Conservation (phyloP, 2,329 filamentous ascomycete genomes). For the Fusarium sp. region DNA sequence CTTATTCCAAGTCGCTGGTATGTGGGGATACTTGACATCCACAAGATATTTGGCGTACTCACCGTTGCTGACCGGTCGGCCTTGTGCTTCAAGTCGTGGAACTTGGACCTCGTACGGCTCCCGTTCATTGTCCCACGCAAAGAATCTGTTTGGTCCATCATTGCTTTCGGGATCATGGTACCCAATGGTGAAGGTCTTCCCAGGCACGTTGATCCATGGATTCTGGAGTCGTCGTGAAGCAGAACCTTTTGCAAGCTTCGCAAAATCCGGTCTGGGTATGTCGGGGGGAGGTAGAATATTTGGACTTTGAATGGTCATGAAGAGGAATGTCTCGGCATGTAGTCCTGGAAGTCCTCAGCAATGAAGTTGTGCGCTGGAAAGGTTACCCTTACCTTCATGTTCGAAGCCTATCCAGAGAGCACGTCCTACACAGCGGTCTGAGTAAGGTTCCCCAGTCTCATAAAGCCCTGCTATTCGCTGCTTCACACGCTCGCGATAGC, state of each 20-base stretch:
- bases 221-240: constrained; percentile 5
- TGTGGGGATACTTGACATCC: background rate
- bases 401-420: constrained; percentile 40
- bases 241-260: constrained; percentile 25
- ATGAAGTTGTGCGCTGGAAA: too few species aligned
- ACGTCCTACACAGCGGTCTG: constrained; percentile 11
- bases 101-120: constrained; percentile 20
- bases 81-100: constrained; percentile 9
- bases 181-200: constrained; percentile 14
- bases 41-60: constrained; percentile 24
- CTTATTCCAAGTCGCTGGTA: constrained; percentile 21
- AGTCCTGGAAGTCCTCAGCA: constrained; percentile 7
- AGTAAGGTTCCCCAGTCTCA: background rate
- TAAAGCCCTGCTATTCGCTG: constrained; percentile 15
- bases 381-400: constrained; percentile 13
- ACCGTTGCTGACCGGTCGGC: constrained; percentile 24
- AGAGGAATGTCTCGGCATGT: constrained; percentile 33
- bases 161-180: constrained; percentile 22
- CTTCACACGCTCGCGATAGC: constrained; percentile 27
- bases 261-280: constrained; percentile 10
- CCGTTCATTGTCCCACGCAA: constrained; percentile 37
- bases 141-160: constrained; percentile 23
- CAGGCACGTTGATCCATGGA: constrained; percentile 2
- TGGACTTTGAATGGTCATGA: constrained; percentile 31
- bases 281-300: constrained; percentile 4